Conservation (phyloP, 225 moss, liverwort and hornwort genomes). For the Physcomitrellopsis africana region DNA sequence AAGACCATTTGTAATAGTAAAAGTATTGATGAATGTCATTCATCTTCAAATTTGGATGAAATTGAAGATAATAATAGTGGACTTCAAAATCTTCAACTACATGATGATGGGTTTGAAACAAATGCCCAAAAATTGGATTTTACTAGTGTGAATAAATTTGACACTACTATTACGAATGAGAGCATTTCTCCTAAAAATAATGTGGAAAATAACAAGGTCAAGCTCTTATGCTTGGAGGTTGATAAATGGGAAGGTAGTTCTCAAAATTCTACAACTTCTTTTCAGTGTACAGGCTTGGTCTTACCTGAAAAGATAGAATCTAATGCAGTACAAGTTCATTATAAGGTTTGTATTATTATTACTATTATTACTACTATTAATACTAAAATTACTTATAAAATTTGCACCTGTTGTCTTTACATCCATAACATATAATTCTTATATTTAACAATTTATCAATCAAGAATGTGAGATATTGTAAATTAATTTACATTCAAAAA, state of each 20-base stretch:
- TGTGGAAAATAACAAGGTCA: not conserved
- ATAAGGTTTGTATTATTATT: not conserved
- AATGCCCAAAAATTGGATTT: not conserved
- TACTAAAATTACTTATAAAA: no score
- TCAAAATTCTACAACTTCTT: not conserved
- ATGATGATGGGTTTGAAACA: not conserved
- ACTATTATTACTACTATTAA: not conserved
- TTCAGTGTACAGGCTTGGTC: not conserved
- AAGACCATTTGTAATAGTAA: not conserved
- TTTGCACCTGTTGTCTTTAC: no score
- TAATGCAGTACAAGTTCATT: not conserved
- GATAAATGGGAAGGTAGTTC: not conserved
- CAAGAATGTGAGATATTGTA: no score
- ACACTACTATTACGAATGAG: not conserved
- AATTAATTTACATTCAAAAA: no score
- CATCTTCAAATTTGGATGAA: accelerated
- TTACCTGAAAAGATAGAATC: not conserved
- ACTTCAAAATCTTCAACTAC: not conserved
- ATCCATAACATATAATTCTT: no score
- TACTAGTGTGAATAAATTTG: accelerated
- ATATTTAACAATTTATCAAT: no score
- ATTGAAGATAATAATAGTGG: not conserved
- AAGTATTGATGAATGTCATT: not conserved
- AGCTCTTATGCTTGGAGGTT: not conserved
- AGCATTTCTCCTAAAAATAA: not conserved